Base-by-base conservation (phyloP, 2,329 filamentous ascomycete genomes). In the Samsoniella hepiali region DNA sequence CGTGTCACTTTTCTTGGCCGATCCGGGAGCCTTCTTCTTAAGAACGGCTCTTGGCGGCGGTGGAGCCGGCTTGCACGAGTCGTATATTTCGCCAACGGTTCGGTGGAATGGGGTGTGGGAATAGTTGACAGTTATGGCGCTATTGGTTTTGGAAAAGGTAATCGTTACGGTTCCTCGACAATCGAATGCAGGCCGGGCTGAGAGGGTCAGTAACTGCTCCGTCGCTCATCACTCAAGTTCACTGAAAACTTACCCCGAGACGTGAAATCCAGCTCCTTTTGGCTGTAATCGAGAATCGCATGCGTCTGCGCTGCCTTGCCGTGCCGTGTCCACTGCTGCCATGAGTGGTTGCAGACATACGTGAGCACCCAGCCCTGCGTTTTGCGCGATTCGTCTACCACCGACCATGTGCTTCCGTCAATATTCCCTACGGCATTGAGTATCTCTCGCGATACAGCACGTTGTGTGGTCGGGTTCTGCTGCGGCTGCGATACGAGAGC, bases 121-220 rank as follows among this genome's bases (percentile, higher is more conserved):
- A 67, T 86, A 86, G 63, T 81, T 82, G 61, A 86, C 74, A 11
- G 78, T 76, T 45, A 87, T 80, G 9, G 75, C 72, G 38, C 79
- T 79, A 36, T 74, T 77, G 31, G 75, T 76, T 62, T 78, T 80
- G 7, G 78, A 77, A 66, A 87, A 86, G 1, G 76, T 70, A 50
- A 87, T 76, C 2, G 72, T 76, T 22, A 86, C 70, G 0, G 76
- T 75, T 22, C 84, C 84, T 44, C 81, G 78, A 64, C 84, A 87
- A 67, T 87, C 83, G 66, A 86, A 87, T 0, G 84, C 84, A 58
- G 84, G 84, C 15, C 84, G 82, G 34, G 74, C 82, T 84, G 65
- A 17, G 34, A n/a, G 36, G n/a, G 56, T 65, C 22, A 65, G 66
- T 17, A 27, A 22, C 17, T 4, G 40, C 31, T 22, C 45, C 29